Evolutionary conservation across 106 monocot genomes (phyloP).

Genomic region (Cymbidium sinense): DNA sequence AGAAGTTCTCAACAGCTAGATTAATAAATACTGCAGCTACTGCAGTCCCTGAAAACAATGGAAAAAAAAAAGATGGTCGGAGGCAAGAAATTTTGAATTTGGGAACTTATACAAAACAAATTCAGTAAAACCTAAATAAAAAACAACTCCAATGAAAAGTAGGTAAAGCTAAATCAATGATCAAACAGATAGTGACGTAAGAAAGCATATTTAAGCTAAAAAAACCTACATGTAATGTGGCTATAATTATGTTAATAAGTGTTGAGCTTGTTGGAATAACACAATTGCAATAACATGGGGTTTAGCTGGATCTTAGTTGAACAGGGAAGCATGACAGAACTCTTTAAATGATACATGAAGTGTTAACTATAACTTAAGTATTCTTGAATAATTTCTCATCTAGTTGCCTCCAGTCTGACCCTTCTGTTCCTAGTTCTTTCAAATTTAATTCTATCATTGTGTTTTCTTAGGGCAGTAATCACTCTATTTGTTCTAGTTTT

Average conservation of each 20-base stretch:
- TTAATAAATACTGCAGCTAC: constrained; percentile 95
- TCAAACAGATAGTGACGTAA: background rate
- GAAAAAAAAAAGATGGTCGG: constrained; percentile 5
- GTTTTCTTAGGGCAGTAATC: background rate
- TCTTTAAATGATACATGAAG: background rate
- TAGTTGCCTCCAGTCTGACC: background rate
- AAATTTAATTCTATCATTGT: background rate
- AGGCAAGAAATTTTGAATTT: background rate
- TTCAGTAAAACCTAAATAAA: background rate
- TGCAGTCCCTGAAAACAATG: constrained; percentile 62
- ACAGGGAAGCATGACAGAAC: background rate
- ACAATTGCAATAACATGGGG: background rate
- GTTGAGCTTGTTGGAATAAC: background rate
- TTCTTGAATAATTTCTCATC: background rate
- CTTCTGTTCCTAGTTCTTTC: background rate
- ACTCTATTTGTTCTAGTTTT: background rate
- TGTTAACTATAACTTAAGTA: background rate
- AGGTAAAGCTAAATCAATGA: background rate
- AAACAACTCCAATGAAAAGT: background rate
- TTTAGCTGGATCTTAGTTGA: background rate
- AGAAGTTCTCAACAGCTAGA: constrained; percentile 97
- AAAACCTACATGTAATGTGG: background rate
- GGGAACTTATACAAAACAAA: background rate
- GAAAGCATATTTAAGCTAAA: background rate
- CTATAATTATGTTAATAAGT: background rate